Base-by-base conservation (phyloP, 1,284 basidiomycete species). In the Puccinia novopanici region DNA sequence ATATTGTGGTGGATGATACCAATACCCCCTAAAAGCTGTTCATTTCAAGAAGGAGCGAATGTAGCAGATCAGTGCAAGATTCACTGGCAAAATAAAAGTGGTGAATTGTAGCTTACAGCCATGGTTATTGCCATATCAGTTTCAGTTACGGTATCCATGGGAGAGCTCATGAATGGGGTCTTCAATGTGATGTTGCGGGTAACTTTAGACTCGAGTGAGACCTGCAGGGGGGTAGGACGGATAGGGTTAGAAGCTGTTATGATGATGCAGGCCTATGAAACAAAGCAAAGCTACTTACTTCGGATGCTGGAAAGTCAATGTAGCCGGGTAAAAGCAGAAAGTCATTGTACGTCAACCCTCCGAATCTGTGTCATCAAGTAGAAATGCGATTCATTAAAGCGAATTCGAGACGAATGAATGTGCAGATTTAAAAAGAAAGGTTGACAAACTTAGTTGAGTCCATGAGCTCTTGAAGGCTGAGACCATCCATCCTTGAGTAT, bases 1-100 rank as follows among this genome's bases (percentile, higher is more conserved):
- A 98, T 94, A 87, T 99, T 99, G 88, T 99, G 95, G 87, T 99
- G 96, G 85, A 99, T 98, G 84, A 99, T 94, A 88, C 97, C 96
- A 84, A 99, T 92, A 81, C 96, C 97, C 78, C 97, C 96, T 83
- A 97, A 90, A 81, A 97, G 91, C 92, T 93, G 84, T 34, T 83
- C 82, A 65, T 84, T 78, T 48, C 24, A 30, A 52, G 3, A 80
- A 82, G 81, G 72, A 81, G 84, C 83, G 83, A 83, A 82, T 83
- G 24, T 30, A 17, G 61, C 5, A 22, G 42, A 54, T 76, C 57
- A 65, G 45, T 19, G n/a, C 13, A 27, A 61, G 27, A 34, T 22
- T 65, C 34, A 34, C 34, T 15, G 22, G 19, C 40, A 30, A n/a
- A 57, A 70, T 24, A 57, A 70, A 24, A 19, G 19, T 6, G 30